Evolutionary conservation across 345 rosid genomes (phyloP).

Genomic region (Bruguiera parviflora): DNA sequence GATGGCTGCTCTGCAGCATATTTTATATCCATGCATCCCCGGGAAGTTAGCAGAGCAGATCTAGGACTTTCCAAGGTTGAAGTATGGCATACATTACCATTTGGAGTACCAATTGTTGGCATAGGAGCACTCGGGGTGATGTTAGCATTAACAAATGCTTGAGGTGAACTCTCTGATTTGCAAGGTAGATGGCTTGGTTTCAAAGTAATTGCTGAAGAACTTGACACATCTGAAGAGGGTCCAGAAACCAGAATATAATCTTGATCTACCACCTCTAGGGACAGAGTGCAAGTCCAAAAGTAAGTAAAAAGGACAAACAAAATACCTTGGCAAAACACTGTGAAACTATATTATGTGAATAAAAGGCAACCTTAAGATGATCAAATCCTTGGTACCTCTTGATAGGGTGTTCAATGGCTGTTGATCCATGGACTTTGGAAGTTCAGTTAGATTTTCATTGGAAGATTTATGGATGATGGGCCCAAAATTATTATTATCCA

Average conservation of each 20-base stretch:
- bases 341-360: not conserved
- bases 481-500: slow-evolving; percentile 40
- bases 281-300: slow-evolving; percentile 22
- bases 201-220: slow-evolving; percentile 53
- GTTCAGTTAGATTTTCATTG: slow-evolving; percentile 41
- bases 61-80: slow-evolving; percentile 64
- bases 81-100: slow-evolving; percentile 29
- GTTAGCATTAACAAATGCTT: slow-evolving; percentile 33
- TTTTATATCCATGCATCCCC: slow-evolving; percentile 65
- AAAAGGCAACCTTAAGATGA: slow-evolving; percentile 10
- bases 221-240: slow-evolving; percentile 64
- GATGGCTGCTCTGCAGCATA: slow-evolving; percentile 78
- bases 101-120: slow-evolving; percentile 50
- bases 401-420: slow-evolving; percentile 33
- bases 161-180: slow-evolving; percentile 51
- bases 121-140: slow-evolving; percentile 53
- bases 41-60: slow-evolving; percentile 72
- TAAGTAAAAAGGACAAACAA: not conserved
- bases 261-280: slow-evolving; percentile 78
- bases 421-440: slow-evolving; percentile 43
- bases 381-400: slow-evolving; percentile 51
- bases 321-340: not conserved
- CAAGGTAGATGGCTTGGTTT: slow-evolving; percentile 48
- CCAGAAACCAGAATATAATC: slow-evolving; percentile 87
- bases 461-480: slow-evolving; percentile 34